Evolutionary conservation across 805 yeast species (phyloP).

Genomic region (Scheffersomyces spartinae): DNA sequence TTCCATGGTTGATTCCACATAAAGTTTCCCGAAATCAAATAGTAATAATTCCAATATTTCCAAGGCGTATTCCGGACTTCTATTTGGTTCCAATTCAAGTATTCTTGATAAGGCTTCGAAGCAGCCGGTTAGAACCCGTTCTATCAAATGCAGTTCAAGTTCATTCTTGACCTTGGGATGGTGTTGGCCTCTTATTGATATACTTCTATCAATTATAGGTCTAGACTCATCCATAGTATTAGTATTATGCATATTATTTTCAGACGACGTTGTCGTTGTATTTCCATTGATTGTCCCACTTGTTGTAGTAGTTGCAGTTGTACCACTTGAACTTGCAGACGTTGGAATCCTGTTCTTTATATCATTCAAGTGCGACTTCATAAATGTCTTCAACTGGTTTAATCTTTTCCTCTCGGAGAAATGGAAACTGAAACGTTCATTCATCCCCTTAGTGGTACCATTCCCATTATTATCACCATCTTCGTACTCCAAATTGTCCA

Average conservation of each 20-base stretch:
- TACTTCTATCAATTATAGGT: too few species aligned
- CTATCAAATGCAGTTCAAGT: too few species aligned
- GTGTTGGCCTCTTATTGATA: too few species aligned
- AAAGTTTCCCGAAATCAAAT: slow-evolving; percentile 60
- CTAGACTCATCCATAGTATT: too few species aligned
- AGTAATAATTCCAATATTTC: slow-evolving; percentile 59
- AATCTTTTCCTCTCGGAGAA: slow-evolving; percentile 33
- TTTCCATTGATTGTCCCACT: neutral
- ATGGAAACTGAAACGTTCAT: slow-evolving; percentile 14
- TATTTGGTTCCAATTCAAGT: slow-evolving; percentile 58
- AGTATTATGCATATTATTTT: too few species aligned
- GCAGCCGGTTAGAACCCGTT: too few species aligned
- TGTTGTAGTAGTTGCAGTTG: neutral
- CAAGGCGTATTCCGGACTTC: slow-evolving; percentile 47
- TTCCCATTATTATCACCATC: slow-evolving; percentile 4
- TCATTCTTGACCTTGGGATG: too few species aligned
- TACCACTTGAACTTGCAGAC: neutral
- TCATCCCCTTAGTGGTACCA: neutral
- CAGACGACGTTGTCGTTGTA: too few species aligned
- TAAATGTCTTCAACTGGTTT: slow-evolving; percentile 43
- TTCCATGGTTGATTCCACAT: slow-evolving; percentile 67
- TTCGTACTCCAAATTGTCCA: slow-evolving; percentile 17
- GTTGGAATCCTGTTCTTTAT: neutral
- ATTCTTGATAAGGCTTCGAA: slow-evolving; percentile 72
- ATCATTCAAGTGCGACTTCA: slow-evolving; percentile 24